These are phyloP conservation scores for Panicum miliaceum DNA, from an alignment of 176 grass and related monocot species.

Conservation along the genomic window DNA sequence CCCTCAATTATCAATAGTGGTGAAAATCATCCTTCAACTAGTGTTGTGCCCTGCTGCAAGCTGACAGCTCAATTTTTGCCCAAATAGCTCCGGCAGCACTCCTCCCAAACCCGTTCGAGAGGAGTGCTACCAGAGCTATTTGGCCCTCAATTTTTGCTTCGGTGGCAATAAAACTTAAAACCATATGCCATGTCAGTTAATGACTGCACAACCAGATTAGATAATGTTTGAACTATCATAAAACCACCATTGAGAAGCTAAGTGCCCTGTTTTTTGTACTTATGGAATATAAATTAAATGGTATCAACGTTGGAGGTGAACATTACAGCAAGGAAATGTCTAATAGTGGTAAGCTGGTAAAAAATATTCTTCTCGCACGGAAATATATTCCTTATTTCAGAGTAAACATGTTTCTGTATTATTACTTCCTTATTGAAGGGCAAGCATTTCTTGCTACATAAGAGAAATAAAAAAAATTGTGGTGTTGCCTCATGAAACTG, in stretches of 20 bases:
- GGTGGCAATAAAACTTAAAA: neutral
- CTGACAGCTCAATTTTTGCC: neutral
- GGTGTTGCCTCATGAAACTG: neutral
- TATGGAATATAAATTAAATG: neutral
- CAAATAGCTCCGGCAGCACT: no score
- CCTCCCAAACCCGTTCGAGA: no score
- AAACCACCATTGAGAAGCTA: neutral
- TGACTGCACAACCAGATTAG: neutral
- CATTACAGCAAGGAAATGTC: neutral
- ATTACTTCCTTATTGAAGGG: neutral
- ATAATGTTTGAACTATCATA: neutral
- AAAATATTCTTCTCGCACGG: neutral
- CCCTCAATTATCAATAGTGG: neutral
- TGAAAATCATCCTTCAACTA: neutral
- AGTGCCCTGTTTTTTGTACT: neutral
- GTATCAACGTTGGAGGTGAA: neutral
- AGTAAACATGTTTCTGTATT: neutral
- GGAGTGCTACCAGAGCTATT: no score
- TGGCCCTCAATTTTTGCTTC: neutral
- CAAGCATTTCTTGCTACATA: constrained; percentile 1
- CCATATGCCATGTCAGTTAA: neutral
- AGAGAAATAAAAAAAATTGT: neutral
- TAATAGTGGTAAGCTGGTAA: neutral
- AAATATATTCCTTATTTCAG: constrained; percentile 17
- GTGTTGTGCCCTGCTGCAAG: neutral